Conservation (phyloP, 495 filamentous ascomycete species). For the Xanthoparmelia taractica region DNA sequence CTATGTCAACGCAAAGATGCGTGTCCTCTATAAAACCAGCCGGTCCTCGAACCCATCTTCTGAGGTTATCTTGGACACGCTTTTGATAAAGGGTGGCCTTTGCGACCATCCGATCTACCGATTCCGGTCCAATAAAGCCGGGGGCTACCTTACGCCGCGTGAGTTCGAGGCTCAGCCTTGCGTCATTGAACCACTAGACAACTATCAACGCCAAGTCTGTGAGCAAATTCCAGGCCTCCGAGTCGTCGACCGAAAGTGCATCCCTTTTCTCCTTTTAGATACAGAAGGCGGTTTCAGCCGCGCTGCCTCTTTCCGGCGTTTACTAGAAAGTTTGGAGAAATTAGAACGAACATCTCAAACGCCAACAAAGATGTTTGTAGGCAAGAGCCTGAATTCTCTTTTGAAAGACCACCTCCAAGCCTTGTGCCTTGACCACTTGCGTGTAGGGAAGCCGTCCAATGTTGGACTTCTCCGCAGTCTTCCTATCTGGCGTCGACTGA, state of each 20-base stretch:
- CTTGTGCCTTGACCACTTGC: background rate
- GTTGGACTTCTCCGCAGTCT: background rate
- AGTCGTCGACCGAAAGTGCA: background rate
- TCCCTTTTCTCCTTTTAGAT: background rate
- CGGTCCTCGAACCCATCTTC: background rate
- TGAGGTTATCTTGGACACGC: background rate
- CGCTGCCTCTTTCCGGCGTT: background rate
- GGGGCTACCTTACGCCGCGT: background rate
- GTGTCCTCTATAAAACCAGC: background rate
- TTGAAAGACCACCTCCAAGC: background rate
- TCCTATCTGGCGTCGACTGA: conserved; percentile 16
- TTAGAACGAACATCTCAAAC: background rate
- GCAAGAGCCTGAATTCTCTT: background rate
- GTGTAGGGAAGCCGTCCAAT: background rate
- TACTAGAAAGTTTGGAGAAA: background rate
- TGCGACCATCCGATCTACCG: background rate
- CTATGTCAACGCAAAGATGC: conserved; percentile 19
- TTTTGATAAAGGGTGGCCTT: background rate
- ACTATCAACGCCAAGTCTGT: background rate
- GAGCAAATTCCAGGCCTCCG: background rate
- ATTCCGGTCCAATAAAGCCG: background rate
- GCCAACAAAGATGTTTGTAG: background rate
- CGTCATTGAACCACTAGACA: background rate
- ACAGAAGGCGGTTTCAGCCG: background rate
- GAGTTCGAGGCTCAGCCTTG: background rate